Evolutionary conservation across 495 filamentous ascomycete genomes (phyloP), one percentile per base, ranked within the genome.

Genomic region (Neurospora sp.): DNA sequence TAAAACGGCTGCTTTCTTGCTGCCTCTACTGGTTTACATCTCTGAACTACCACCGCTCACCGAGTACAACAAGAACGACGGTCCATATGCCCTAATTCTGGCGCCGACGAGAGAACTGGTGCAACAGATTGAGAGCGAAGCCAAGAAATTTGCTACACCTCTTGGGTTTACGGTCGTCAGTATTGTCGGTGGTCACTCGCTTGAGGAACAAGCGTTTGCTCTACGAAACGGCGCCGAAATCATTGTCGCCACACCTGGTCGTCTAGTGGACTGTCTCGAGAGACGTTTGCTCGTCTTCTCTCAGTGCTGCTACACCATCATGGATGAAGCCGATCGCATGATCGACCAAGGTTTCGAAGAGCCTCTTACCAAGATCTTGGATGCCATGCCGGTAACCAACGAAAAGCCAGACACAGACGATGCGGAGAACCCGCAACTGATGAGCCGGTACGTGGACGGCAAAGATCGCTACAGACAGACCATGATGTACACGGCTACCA

Each of bases 401-500:
- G 93, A 98, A 82, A 99, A 99, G 82, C 96, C 96, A 0, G 96
- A 99, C 77, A 92, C 90, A 0, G 96, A 98, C 42, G 95, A 94
- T 75, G 96, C 96, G 39, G 96, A 99, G 81, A 88, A 98, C 80
- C 86, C 94, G 0, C 82, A 87, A 68, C 88, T 90, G 5, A 98
- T 98, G 96, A 91, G 87, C 72, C 89, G 89, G 53, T 93, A 93
- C 72, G 82, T 96, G 3, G 91, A 91, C 45, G 90, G 92, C 40
- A 93, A 93, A 78, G 92, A 97, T 78, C 88, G 92, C 17, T 99
- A 98, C 82, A 84, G 96, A 70, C 96, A 99, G 81, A 99, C 96
- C 3, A 99, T 99, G 96, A 99, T 99, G 96, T 99, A 98, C 88
- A 99, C 96, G 72, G 96, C 96, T 12, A 99, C 96, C 38, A 99